A percentile compares a stretch with the other conserved stretches of the same genome.
phyloP scores from a whole-genome alignment of 2,329 filamentous ascomycete genomes.

The Diaporthe destruens region DNA sequence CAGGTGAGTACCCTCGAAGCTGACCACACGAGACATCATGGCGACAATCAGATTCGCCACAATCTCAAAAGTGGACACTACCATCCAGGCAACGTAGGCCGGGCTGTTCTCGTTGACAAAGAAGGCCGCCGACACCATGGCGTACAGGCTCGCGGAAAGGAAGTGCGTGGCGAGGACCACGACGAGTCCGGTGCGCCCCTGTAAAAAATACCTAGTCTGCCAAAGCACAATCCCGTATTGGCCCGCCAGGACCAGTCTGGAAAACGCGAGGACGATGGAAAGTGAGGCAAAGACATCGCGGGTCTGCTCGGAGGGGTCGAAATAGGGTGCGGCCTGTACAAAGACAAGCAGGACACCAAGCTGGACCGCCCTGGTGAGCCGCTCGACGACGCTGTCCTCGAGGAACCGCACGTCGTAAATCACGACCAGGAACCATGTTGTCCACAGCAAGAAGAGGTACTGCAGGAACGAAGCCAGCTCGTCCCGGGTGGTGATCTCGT shows the following conservation, averaged over 20 bases:
- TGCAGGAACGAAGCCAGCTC: constrained; percentile 30
- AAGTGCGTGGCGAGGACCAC: constrained; percentile 9
- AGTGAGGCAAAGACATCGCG: constrained; percentile 27
- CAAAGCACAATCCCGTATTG: constrained; percentile 30
- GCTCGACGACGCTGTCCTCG: constrained; percentile 32
- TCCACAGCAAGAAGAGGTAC: constrained; percentile 29
- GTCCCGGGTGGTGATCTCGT: constrained; percentile 22
- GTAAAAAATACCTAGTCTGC: constrained; percentile 18
- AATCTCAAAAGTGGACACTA: constrained; percentile 23
- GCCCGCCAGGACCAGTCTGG: constrained; percentile 30
- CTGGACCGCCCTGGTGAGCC: constrained; percentile 24
- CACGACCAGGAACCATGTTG: constrained; percentile 28
- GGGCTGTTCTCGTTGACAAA: constrained; percentile 18
- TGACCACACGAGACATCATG: constrained; percentile 23
- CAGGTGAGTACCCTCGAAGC: constrained; percentile 26
- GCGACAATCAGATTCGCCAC: constrained; percentile 20
- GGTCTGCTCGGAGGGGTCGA: constrained; percentile 15
- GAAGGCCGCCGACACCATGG: constrained; percentile 23
- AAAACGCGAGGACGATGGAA: neutral
- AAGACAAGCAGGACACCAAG: constrained; percentile 19
- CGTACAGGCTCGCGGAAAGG: constrained; percentile 12
- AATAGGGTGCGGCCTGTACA: constrained; percentile 22
- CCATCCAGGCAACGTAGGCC: constrained; percentile 28
- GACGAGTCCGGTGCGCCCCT: constrained; percentile 17
- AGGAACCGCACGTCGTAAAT: constrained; percentile 23